These are phyloP conservation scores for Botryobasidium botryosum DNA, from an alignment of 768 basidiomycete genomes.

Conservation along the genomic window DNA sequence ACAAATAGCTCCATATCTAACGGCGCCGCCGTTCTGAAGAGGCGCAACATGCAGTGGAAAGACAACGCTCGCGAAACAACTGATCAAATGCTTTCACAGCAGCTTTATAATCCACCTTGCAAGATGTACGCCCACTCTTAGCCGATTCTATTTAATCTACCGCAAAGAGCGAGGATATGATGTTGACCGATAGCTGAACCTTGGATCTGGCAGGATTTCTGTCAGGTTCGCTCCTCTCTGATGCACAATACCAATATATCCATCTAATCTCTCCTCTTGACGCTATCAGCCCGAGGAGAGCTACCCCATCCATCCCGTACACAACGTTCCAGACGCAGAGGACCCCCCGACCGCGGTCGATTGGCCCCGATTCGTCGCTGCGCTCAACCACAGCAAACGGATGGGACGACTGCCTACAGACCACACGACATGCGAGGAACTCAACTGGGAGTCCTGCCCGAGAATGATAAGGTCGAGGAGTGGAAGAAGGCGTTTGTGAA, in stretches of 20 bases:
- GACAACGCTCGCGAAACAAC: constrained; percentile 86
- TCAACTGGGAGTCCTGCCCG: constrained; percentile 58
- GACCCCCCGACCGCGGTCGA: constrained; percentile 67
- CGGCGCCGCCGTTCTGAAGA: too few relatives aligned
- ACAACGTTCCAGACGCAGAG: constrained; percentile 91
- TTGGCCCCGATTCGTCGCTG: constrained; percentile 57
- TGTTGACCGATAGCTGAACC: constrained; percentile 86
- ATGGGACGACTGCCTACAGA: constrained; percentile 51
- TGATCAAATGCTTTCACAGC: constrained; percentile 47
- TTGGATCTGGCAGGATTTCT: too few relatives aligned
- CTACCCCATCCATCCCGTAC: too few relatives aligned
- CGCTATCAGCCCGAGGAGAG: too few relatives aligned
- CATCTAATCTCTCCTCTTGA: too few relatives aligned
- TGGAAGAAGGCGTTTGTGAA: constrained; percentile 48
- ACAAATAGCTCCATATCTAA: too few relatives aligned
- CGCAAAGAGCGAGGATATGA: constrained; percentile 31
- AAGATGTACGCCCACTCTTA: too few relatives aligned
- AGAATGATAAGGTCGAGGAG: constrained; percentile 24
- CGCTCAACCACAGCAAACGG: constrained; percentile 44
- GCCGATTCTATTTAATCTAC: too few relatives aligned
- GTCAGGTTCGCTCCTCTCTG: too few relatives aligned
- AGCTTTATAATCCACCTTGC: constrained; percentile 80
- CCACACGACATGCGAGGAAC: constrained; percentile 74
- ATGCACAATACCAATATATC: too few relatives aligned
- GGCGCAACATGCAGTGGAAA: constrained; percentile 95